A percentile compares a stretch with the other conserved stretches of the same genome.
Conservation (phyloP, 257 asterid species). For the Rehmannia glutinosa region DNA sequence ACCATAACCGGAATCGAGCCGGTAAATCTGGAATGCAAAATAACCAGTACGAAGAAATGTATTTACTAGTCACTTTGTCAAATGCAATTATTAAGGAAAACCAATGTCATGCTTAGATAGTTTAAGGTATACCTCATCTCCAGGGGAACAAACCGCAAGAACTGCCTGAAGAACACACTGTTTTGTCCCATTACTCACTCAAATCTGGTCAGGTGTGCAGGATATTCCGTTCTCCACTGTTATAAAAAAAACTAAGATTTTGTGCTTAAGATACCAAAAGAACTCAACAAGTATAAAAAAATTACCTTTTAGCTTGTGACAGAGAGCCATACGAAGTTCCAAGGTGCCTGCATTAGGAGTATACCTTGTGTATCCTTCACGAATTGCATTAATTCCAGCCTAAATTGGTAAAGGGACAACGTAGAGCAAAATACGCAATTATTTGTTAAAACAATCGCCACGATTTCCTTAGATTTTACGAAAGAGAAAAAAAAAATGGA, state of each 20-base stretch:
- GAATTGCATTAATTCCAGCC: constrained; percentile 90
- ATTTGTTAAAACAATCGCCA: too few relatives aligned
- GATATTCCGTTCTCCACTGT: constrained; percentile 88
- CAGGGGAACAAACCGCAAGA: constrained; percentile 95
- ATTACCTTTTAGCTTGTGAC: constrained; percentile 84
- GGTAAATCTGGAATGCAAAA: too few relatives aligned
- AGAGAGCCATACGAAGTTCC: constrained; percentile 83
- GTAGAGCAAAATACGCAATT: too few relatives aligned
- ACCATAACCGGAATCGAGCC: too few relatives aligned
- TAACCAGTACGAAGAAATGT: neutral
- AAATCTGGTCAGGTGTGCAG: constrained; percentile 78
- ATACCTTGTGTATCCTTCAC: constrained; percentile 86
- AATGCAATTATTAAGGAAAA: neutral
- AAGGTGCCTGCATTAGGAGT: constrained; percentile 90
- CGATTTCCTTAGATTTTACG: neutral
- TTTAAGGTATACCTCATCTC: constrained; percentile 71
- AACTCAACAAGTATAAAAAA: neutral
- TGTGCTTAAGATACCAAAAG: neutral
- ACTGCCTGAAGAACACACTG: constrained; percentile 89
- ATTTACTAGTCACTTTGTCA: too few relatives aligned
- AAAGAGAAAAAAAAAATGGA: too few relatives aligned
- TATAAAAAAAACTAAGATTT: neutral
- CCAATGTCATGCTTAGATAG: too few relatives aligned
- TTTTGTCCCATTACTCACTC: constrained; percentile 96
- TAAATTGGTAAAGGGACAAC: constrained; percentile 16